These are phyloP conservation scores for Pleurotus salmoneostramineus DNA, from an alignment of 768 basidiomycete genomes.

Conservation along the genomic window DNA sequence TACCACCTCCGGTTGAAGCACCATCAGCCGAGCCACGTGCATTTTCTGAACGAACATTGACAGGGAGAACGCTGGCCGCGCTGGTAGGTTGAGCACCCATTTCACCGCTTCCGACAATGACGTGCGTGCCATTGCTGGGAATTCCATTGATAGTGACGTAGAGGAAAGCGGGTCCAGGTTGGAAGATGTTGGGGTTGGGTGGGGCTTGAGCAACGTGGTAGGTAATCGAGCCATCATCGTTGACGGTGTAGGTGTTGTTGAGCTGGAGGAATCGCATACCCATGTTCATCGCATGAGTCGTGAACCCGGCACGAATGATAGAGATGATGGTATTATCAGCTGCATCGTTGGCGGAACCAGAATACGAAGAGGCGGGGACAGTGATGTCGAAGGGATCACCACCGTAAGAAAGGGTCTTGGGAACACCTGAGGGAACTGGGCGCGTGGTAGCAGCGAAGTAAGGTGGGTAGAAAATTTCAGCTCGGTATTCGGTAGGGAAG, in stretches of 20 bases:
- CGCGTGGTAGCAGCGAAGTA: conserved; percentile 74
- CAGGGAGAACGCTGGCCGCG: conserved; percentile 42
- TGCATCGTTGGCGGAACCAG: conserved; percentile 62
- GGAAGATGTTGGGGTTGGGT: conserved; percentile 80
- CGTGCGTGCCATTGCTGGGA: conserved; percentile 63
- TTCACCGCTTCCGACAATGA: conserved; percentile 66
- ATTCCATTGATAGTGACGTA: conserved; percentile 73
- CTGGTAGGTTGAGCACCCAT: conserved; percentile 55
- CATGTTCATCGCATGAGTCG: conserved; percentile 88
- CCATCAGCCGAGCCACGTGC: conserved; percentile 34
- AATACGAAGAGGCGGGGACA: conserved; percentile 62
- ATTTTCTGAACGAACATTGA: conserved; percentile 38
- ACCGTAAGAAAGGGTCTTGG: conserved; percentile 78
- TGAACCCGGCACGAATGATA: conserved; percentile 78
- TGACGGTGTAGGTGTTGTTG: conserved; percentile 70
- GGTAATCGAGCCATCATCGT: conserved; percentile 69
- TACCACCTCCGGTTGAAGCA: conserved; percentile 12
- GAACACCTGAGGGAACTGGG: conserved; percentile 68
- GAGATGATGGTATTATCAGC: conserved; percentile 73
- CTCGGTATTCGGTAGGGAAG: conserved; percentile 76
- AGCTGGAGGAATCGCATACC: conserved; percentile 76
- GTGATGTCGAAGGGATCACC: conserved; percentile 76
- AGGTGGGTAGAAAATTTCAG: conserved; percentile 88
- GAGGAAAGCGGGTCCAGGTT: conserved; percentile 73
- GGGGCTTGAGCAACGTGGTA: conserved; percentile 82